Evolutionary conservation across 1,284 basidiomycete species (phyloP), one percentile per base, ranked within the genome.

Genomic region (Austroboletus novae-zelandiae): DNA sequence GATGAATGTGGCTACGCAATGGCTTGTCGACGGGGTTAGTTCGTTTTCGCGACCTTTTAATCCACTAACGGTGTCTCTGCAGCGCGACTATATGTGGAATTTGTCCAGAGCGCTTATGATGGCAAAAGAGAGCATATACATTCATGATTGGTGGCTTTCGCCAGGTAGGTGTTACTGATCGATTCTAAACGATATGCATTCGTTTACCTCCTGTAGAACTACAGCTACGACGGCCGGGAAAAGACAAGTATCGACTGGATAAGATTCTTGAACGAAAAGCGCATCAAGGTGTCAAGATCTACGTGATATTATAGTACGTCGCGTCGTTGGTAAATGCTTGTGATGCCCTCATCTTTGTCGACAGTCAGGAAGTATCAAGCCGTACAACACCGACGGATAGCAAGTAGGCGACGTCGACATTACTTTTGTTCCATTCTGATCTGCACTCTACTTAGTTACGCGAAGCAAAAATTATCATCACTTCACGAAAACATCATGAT

Each of bases 81-180:
- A 93, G 88, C 84, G 94, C 15, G 94, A 98, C 66, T 98, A 98
- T 66, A 95, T 93, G 71, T 98, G 94, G 95, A 96, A 96, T 65
- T 73, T 99, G n/a, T 94, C 92, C 30, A 83, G 93, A 43, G 96
- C 97, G 0, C 89, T 99, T 47, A 76, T 91, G 45, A 80, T 97
- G 60, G 96, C 97, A 4, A 89, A 88, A 64, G 91, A 97, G 61
- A 81, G 77, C 23, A 91, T 95, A 53, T 93, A 93, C 64, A 96
- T 97, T 37, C 94, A 97, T 64, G 93, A 94, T 70, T 97, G 94
- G 94, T 97, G 94, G 94, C 71, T 94, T 30, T 91, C 89, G 18
- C 90, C 91, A 3, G 89, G 89, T 88, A 62, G 20, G 20, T 23
- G 20, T 31, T 44, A 27, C 32, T 25, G 18, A 4, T 41, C 37